Evolutionary conservation across 108 stramenopile species (phyloP).

Genomic region (Nitzschia putrida): DNA sequence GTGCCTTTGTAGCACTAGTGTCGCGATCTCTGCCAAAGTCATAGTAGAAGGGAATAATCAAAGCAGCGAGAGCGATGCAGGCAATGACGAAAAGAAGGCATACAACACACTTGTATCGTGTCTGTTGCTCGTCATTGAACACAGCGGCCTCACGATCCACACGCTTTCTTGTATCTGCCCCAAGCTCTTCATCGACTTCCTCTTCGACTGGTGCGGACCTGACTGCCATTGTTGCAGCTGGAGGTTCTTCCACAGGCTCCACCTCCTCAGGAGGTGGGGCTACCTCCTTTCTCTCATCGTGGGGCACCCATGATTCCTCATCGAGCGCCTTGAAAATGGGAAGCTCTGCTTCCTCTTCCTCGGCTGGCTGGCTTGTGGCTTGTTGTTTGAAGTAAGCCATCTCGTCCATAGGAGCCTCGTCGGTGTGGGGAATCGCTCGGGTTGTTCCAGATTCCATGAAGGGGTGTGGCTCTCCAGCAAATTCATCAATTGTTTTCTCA

Average conservation of each 20-base stretch:
- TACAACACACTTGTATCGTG: slow-evolving; percentile 10
- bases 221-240: background rate
- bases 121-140: background rate
- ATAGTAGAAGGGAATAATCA: slow-evolving; percentile 26
- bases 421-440: background rate
- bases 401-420: slow-evolving; percentile 19
- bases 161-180: background rate
- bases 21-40: slow-evolving; percentile 8
- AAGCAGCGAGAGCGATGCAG: slow-evolving; percentile 13
- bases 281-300: background rate
- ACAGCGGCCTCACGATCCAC: background rate
- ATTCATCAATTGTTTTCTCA: slow-evolving; percentile 4
- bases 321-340: slow-evolving; percentile 26
- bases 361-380: background rate
- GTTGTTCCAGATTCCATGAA: background rate
- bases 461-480: slow-evolving; percentile 4
- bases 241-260: background rate
- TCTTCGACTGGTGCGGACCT: background rate
- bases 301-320: slow-evolving; percentile 11
- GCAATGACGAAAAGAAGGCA: slow-evolving; percentile 4
- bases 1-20: background rate
- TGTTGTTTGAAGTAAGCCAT: background rate
- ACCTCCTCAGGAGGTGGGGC: background rate
- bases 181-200: background rate
- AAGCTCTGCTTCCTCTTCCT: slow-evolving; percentile 1